Evolutionary conservation across 495 filamentous ascomycete genomes (phyloP), one percentile per base, ranked within the genome.

Genomic region (Aspergillus ostianus): DNA sequence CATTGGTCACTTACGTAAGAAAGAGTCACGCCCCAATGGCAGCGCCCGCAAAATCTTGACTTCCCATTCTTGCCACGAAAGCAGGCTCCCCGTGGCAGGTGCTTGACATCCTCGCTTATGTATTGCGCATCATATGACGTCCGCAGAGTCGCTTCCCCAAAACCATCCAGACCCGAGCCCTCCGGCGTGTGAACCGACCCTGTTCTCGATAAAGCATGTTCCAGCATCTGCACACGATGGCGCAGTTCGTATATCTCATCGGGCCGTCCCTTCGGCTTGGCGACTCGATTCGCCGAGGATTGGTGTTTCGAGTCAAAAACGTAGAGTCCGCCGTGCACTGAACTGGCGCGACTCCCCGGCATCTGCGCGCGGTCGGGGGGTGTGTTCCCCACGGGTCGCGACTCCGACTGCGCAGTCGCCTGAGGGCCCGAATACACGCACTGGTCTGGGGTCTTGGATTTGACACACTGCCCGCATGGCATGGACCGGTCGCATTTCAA

Each of bases 401-500:
- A 21, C 6, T 61, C 58, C 1, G 63, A 62, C 4, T 19, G 18
- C 29, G 56, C 57, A 5, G 59, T 55, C 9, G 63, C 55, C 55
- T 68, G 67, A 1, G 67, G 45, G 15, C 71, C 70, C 5, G 67
- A 67, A 58, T 75, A 79, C 5, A 70, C 64, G 45, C 76, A 79
- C 12, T 61, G 62, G 0, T 72, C 67, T 0, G 75, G 68, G 15
- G 70, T 73, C 46, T 77, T 75, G 9, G 73, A 75, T 59, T 86
- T 84, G 44, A 76, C 66, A 66, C 87, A 90, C 65, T 88, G 87
- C 36, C 81, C 80, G 61, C 87, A 90, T 20, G 87, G 86, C 51
- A 83, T 82, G 29, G 77, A 75, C 29, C 86, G 84, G 67, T 89
- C 85, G 72, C 87, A 90, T 69, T 86, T 88, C 61, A 89, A 80